These are phyloP conservation scores for Babesia sp. DNA, from an alignment of 169 alveolate genomes.

Conservation along the genomic window DNA sequence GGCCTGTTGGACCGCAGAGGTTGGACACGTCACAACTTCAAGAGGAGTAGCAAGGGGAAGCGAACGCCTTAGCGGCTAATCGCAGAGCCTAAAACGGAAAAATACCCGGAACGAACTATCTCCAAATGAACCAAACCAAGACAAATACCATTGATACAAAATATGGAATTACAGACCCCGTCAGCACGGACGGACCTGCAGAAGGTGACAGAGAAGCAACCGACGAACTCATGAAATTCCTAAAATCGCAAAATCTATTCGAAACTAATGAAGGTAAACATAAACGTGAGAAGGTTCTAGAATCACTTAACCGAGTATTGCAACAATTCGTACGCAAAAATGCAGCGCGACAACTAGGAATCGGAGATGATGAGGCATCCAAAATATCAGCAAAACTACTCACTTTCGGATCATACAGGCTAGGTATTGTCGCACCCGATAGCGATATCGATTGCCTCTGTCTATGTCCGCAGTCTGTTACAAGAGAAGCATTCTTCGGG, in stretches of 20 bases:
- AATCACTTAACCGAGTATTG: constrained; percentile 84
- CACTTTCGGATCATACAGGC: constrained; percentile 95
- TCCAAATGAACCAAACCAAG: constrained; percentile 16
- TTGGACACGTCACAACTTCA: no score
- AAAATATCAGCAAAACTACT: constrained; percentile 89
- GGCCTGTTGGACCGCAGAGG: no score
- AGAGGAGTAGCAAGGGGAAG: no score
- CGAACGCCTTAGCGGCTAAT: no score
- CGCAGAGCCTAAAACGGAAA: no score
- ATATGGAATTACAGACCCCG: constrained; percentile 78
- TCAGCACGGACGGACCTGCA: constrained; percentile 74
- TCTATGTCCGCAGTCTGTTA: constrained; percentile 93
- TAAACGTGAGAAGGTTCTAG: constrained; percentile 87
- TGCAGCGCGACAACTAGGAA: constrained; percentile 64
- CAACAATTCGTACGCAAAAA: constrained; percentile 87
- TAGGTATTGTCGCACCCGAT: constrained; percentile 96
- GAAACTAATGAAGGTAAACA: constrained; percentile 88
- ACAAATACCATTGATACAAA: neutral
- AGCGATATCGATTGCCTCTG: constrained; percentile 98
- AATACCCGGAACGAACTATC: no score
- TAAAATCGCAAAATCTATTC: constrained; percentile 79
- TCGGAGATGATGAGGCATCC: constrained; percentile 86
- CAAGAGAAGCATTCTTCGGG: constrained; percentile 91
- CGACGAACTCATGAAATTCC: constrained; percentile 75
- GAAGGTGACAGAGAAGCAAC: constrained; percentile 80